Evolutionary conservation across 2,329 filamentous ascomycete species (phyloP).

Genomic region (Malbranchea cinnamomea): DNA sequence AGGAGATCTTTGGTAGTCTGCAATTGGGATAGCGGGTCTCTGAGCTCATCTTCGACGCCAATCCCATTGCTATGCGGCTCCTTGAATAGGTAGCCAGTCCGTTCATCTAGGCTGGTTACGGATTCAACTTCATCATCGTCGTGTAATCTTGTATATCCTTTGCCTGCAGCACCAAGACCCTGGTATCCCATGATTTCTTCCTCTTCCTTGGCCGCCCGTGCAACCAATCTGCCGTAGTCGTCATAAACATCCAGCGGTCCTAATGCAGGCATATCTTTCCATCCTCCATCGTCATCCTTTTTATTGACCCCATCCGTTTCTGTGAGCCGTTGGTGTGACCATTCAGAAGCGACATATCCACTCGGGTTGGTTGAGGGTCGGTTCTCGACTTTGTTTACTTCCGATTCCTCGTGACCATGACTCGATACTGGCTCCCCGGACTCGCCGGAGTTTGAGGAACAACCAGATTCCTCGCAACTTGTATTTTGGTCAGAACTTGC

Average conservation of each 20-base stretch:
- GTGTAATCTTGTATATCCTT: slow-evolving; percentile 89
- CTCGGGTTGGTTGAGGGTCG: slow-evolving; percentile 16
- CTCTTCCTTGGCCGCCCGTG: slow-evolving; percentile 57
- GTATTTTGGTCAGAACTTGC: no score
- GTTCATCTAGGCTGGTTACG: slow-evolving; percentile 90
- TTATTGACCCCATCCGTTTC: slow-evolving; percentile 35
- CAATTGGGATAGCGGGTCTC: slow-evolving; percentile 78
- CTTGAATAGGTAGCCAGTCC: slow-evolving; percentile 91
- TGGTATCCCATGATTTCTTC: slow-evolving; percentile 59
- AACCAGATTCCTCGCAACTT: no score
- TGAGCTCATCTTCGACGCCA: slow-evolving; percentile 55
- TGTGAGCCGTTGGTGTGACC: slow-evolving; percentile 70
- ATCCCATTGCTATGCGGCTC: slow-evolving; percentile 50
- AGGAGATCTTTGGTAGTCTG: slow-evolving; percentile 90
- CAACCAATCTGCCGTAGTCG: slow-evolving; percentile 76
- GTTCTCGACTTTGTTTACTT: no score
- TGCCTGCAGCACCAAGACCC: slow-evolving; percentile 74
- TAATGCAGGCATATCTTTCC: slow-evolving; percentile 90
- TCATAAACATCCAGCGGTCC: slow-evolving; percentile 92
- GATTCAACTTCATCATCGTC: slow-evolving; percentile 91
- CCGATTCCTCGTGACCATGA: no score
- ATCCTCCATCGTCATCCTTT: slow-evolving; percentile 52
- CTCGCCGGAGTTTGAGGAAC: no score
- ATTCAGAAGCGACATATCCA: slow-evolving; percentile 49
- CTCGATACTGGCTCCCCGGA: no score